Evolutionary conservation across 805 yeast genomes (phyloP).

Genomic region (Hanseniaspora nectarophila): DNA sequence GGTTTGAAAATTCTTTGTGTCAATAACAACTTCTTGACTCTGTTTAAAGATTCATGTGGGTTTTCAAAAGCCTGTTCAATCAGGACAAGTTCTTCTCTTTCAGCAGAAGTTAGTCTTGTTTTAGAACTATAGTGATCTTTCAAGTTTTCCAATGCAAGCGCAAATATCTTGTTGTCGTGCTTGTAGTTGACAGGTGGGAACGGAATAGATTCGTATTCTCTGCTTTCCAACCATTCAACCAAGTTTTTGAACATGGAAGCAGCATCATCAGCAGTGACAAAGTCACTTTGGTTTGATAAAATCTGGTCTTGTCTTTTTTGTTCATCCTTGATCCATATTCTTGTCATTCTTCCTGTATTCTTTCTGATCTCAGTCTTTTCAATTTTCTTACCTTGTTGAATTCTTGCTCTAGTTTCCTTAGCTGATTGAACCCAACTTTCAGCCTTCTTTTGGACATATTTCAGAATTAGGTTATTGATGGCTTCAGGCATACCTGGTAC

Average conservation of each 20-base stretch:
- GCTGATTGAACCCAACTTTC: conserved; percentile 95
- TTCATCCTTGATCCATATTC: conserved; percentile 85
- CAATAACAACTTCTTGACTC: conserved; percentile 68
- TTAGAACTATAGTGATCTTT: conserved; percentile 68
- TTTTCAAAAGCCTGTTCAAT: conserved; percentile 95
- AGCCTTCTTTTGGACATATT: conserved; percentile 88
- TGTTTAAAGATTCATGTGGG: conserved; percentile 82
- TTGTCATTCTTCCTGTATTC: conserved; percentile 79
- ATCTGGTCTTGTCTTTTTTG: conserved; percentile 76
- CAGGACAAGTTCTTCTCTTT: conserved; percentile 82
- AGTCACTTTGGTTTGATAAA: conserved; percentile 70
- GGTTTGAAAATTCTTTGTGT: conserved; percentile 91
- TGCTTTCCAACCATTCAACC: conserved; percentile 82
- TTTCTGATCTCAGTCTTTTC: conserved; percentile 91
- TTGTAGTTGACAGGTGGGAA: conserved; percentile 87
- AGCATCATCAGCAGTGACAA: conserved; percentile 74
- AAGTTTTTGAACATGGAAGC: conserved; percentile 72
- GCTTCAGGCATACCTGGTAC: conserved; percentile 95
- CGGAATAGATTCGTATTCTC: conserved; percentile 77
- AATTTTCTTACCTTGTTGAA: conserved; percentile 77
- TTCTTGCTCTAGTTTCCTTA: conserved; percentile 80
- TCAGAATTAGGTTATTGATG: conserved; percentile 68
- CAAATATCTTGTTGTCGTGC: conserved; percentile 82
- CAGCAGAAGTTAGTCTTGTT: conserved; percentile 69
- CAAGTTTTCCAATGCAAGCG: conserved; percentile 76